Conservation (phyloP, 2,329 filamentous ascomycete genomes). For the Phialocephala subalpina region DNA sequence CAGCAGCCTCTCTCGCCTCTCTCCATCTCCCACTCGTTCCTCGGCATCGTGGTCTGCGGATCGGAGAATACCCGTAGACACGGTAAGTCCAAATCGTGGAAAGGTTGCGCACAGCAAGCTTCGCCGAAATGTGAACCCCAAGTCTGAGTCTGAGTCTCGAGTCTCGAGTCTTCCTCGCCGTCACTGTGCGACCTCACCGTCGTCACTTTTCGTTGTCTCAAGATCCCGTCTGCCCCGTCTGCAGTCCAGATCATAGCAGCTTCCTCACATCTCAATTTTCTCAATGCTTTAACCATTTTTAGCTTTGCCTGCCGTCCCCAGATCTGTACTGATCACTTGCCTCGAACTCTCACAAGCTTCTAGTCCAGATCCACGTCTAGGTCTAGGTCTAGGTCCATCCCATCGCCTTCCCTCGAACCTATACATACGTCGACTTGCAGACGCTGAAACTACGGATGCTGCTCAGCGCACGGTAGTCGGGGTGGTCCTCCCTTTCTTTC, state of each 20-base stretch:
- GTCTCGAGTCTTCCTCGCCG: background rate
- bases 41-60: constrained; percentile 1
- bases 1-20: background rate
- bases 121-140: constrained; percentile 11
- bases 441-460: constrained; percentile 14
- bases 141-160: too few relatives aligned
- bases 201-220: constrained; percentile 8
- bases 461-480: constrained; percentile 12
- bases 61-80: background rate
- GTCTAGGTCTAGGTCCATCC: background rate
- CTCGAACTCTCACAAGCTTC: constrained; percentile 4
- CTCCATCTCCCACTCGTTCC: background rate
- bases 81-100: background rate
- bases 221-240: background rate
- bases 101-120: background rate
- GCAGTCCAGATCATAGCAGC: background rate
- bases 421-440: constrained; percentile 14
- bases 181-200: constrained; percentile 8
- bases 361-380: too few relatives aligned
- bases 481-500: constrained; percentile 17
- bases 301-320: constrained; percentile 8
- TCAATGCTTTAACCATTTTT: constrained; percentile 9
- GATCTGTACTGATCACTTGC: background rate
- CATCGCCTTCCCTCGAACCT: constrained; percentile 3
- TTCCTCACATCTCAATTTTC: constrained; percentile 10